Conservation (phyloP, 805 yeast species). For the Saturnispora ahearnii region DNA sequence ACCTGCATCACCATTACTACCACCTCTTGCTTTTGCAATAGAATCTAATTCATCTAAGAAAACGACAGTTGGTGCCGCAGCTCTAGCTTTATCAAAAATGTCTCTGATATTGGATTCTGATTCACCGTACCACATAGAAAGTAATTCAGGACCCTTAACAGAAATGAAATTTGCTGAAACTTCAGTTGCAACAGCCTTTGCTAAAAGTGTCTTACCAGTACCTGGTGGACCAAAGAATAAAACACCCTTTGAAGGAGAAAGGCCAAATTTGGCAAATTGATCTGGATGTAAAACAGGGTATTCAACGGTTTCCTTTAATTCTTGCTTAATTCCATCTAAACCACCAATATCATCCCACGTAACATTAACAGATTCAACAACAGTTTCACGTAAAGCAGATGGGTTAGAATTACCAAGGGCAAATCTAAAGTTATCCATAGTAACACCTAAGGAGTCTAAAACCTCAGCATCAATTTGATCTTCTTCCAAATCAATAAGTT, state of each 20-base stretch:
- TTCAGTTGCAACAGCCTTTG: conserved; percentile 98
- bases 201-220: conserved; percentile 97
- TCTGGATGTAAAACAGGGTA: conserved; percentile 99
- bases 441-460: conserved; percentile 90
- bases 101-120: conserved; percentile 96
- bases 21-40: conserved; percentile 95
- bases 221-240: conserved; percentile 99
- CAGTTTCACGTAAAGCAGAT: conserved; percentile 98
- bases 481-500: conserved; percentile 88
- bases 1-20: conserved; percentile 84
- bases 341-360: conserved; percentile 99
- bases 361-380: conserved; percentile 95
- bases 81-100: conserved; percentile 96
- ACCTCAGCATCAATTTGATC: conserved; percentile 97
- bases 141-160: conserved; percentile 92
- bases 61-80: conserved; percentile 99
- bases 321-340: conserved; percentile 89
- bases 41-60: conserved; percentile 97
- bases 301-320: conserved; percentile 97
- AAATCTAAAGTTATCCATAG: conserved; percentile 97
- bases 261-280: conserved; percentile 95
- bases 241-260: conserved; percentile 97
- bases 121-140: conserved; percentile 99
- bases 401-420: conserved; percentile 98
- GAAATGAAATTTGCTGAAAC: conserved; percentile 97